These are phyloP conservation scores for Benincasa hispida DNA, from an alignment of 306 rosid species.

Conservation along the genomic window DNA sequence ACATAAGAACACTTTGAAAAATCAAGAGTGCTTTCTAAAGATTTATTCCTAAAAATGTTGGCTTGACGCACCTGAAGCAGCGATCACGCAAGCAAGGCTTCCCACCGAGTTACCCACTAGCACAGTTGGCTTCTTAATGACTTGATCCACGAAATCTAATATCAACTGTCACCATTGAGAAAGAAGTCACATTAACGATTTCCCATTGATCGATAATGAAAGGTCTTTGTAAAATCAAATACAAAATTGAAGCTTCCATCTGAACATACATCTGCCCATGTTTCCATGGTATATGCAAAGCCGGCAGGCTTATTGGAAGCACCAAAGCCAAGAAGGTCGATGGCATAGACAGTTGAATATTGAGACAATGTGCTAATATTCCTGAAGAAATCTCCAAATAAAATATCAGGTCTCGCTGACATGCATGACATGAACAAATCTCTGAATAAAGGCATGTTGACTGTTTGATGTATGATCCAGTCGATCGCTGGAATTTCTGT, in stretches of 20 bases:
- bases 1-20: not conserved
- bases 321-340: slow-evolving; percentile 94
- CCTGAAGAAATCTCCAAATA: slow-evolving; percentile 27
- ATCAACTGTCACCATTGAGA: slow-evolving; percentile 46
- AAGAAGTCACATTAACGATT: not conserved
- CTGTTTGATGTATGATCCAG: not conserved
- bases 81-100: slow-evolving; percentile 89
- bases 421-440: not conserved
- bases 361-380: slow-evolving; percentile 50
- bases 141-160: slow-evolving; percentile 68
- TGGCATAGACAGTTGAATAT: slow-evolving; percentile 61
- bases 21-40: not conserved
- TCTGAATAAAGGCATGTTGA: not conserved
- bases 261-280: slow-evolving; percentile 63
- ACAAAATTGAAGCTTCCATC: slow-evolving; percentile 8
- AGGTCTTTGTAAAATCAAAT: not conserved
- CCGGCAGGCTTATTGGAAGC: slow-evolving; percentile 78
- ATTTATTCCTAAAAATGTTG: not conserved
- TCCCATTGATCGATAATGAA: not conserved
- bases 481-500: not conserved
- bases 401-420: not conserved
- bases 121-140: slow-evolving; percentile 67
- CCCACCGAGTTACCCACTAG: slow-evolving; percentile 88
- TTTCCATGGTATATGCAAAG: slow-evolving; percentile 79
- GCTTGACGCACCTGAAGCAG: slow-evolving; percentile 57